Evolutionary conservation across 257 asterid species (phyloP), one percentile per base, ranked within the genome.

Genomic region (Nicotiana otophora): DNA sequence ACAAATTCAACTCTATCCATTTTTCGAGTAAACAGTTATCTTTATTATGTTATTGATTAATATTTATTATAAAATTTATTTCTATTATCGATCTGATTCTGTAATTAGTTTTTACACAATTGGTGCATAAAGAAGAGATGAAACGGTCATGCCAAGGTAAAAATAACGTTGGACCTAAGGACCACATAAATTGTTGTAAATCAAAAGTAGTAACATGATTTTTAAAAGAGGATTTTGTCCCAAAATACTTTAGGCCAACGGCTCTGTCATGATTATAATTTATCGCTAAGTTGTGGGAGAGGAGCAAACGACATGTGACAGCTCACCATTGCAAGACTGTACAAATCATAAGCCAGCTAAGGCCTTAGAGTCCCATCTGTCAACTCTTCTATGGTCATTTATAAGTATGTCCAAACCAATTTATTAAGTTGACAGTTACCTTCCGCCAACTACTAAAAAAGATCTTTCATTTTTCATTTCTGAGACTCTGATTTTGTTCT

Each of bases 251-350:
- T 28, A 75, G 26, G 14, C 46, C 63, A 75, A 75, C 80, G 80
- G 80, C 80, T 26, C 46, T 28, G 2, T 75, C 46, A 51, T 66
- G 75, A 66, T 66, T 33, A 31, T 10, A 39, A 6, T 66, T 66
- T 66, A 31, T 15, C 3, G 46, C 20, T 15, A 65, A 65, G 42
- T 65, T 15, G 19, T 55, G 19, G 7, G 78, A 42, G 8, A 42
- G 39, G 58, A 2, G 1, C 6, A 48, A 42, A 48, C 51, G 42
- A 15, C 10, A 75, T 4, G 26, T 75, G 63, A 75, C 80, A 75
- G 63, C 80, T 51, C 63, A 75, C 63, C 26, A 75, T 75, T 75
- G 80, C 63, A 75, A 26, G 80, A 75, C 46, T 75, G 80, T 75
- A 75, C 63, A 75, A 51, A 51, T 75, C 26, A 26, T 48, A 51